Percentiles rank a stretch among this genome's conserved stretches.
Conservation (phyloP, 768 basidiomycete genomes). For the Suillus plorans region DNA sequence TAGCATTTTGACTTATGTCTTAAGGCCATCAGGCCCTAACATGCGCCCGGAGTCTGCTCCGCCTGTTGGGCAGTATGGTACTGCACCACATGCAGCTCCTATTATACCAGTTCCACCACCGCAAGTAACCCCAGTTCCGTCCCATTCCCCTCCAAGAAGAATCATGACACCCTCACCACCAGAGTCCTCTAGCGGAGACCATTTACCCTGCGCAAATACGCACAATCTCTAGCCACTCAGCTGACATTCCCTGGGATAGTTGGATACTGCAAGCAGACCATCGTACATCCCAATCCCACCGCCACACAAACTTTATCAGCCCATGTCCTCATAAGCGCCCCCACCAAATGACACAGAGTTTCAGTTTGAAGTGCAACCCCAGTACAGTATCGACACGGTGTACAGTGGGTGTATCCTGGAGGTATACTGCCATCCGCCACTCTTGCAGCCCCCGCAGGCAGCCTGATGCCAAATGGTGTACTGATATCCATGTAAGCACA, state of each 20-base stretch:
- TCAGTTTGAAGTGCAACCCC: too few relatives aligned
- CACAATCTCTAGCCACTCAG: constrained; percentile 14
- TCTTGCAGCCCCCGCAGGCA: too few relatives aligned
- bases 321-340: too few relatives aligned
- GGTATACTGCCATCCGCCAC: too few relatives aligned
- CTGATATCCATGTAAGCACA: too few relatives aligned
- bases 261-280: constrained; percentile 30
- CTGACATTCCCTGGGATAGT: constrained; percentile 18
- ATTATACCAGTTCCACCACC: constrained; percentile 25
- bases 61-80: constrained; percentile 23
- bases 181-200: constrained; percentile 15
- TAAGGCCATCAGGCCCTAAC: too few relatives aligned
- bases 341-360: too few relatives aligned
- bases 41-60: constrained; percentile 28
- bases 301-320: constrained; percentile 20
- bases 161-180: constrained; percentile 11
- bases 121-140: constrained; percentile 11
- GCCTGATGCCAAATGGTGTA: too few relatives aligned
- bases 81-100: constrained; percentile 11
- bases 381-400: too few relatives aligned
- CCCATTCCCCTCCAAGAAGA: constrained; percentile 12
- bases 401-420: too few relatives aligned
- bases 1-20: too few relatives aligned
- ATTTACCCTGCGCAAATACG: constrained; percentile 31
- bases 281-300: constrained; percentile 22